Evolutionary conservation across 345 rosid genomes (phyloP), one percentile per base, ranked within the genome.

Genomic region (Lepidium africanum): DNA sequence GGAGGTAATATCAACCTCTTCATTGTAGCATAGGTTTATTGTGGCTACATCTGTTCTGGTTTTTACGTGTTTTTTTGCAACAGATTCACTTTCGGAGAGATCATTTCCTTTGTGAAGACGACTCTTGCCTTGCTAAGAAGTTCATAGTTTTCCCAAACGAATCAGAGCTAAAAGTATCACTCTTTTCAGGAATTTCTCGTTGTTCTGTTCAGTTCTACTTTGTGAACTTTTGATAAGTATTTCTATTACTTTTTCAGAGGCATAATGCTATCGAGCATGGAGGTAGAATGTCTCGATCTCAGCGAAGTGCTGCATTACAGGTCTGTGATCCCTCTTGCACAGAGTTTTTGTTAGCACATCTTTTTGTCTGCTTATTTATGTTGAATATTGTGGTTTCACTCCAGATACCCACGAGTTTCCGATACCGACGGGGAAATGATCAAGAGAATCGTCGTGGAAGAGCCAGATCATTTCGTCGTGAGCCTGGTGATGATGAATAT

Each of bases 221-320:
- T 51, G 23, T 42, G 56, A 38, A 33, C 13, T 25, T 14, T 49
- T 58, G 36, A 35, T 49, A 59, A 62, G 21, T 9, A 16, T 51
- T 15, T 36, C 5, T 42, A 10, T 39, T n/a, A 55, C 8, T 47
- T 40, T 67, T 70, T 56, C 87, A 94, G 99, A 87, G 97, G 77
- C 99, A 95, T 72, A 89, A 89, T 79, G 65, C 92, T 1, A 78
- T 84, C 37, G 99, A 91, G 73, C 99, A 95, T 82, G 99, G 89
- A 27, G 99, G 97, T 49, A 87, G 78, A 47, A 91, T 91, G 96
- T 89, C 99, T 72, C 91, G 97, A 64, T 78, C 97, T 5, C 82
- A 89, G 81, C 87, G 99, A 6, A 95, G 71, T 81, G 96, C 94
- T 74, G 97, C 91, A 50, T 89, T 94, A n/a, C 96, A 94, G 92